A percentile compares a stretch with the other conserved stretches of the same genome.
phyloP scores from a whole-genome alignment of 495 filamentous ascomycete species.

The Rostrohypoxylon terebratum region DNA sequence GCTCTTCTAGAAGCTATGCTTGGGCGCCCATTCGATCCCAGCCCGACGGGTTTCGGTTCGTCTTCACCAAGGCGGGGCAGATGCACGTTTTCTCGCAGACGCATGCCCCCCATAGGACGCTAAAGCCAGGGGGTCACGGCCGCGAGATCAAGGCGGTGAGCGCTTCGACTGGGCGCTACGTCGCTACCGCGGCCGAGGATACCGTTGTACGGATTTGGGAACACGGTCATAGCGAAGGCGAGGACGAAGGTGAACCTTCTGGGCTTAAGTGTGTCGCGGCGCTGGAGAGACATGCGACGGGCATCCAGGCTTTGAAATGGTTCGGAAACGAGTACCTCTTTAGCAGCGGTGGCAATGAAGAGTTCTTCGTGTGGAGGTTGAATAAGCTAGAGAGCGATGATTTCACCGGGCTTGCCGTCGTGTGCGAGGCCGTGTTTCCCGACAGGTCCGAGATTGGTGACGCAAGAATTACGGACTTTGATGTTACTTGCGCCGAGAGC shows the following conservation, averaged over 20 bases:
- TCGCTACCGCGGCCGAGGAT: conserved; percentile 92
- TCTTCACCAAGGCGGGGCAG: conserved; percentile 67
- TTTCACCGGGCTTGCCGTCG: conserved; percentile 64
- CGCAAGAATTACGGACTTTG: conserved; percentile 81
- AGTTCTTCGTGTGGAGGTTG: conserved; percentile 87
- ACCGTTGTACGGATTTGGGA: conserved; percentile 81
- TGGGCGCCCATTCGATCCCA: conserved; percentile 59
- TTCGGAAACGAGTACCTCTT: conserved; percentile 76
- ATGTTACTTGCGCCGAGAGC: conserved; percentile 49
- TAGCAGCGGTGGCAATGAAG: conserved; percentile 86
- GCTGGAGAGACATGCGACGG: conserved; percentile 79
- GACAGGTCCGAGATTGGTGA: conserved; percentile 72
- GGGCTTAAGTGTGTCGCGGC: conserved; percentile 67
- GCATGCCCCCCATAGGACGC: conserved; percentile 59
- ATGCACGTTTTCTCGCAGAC: conserved; percentile 65
- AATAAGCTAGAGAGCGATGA: conserved; percentile 59
- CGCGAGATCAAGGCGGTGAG: conserved; percentile 86
- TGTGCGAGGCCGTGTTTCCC: conserved; percentile 71
- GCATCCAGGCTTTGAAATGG: conserved; percentile 86
- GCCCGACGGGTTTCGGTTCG: conserved; percentile 56
- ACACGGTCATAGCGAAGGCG: conserved; percentile 19
- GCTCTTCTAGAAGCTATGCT: conserved; percentile 79
- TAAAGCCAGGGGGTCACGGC: conserved; percentile 82
- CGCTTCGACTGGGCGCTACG: conserved; percentile 57
- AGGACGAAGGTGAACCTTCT: conserved; percentile 1